Evolutionary conservation across 805 yeast genomes (phyloP).

Genomic region (Pichia cephalocereana): DNA sequence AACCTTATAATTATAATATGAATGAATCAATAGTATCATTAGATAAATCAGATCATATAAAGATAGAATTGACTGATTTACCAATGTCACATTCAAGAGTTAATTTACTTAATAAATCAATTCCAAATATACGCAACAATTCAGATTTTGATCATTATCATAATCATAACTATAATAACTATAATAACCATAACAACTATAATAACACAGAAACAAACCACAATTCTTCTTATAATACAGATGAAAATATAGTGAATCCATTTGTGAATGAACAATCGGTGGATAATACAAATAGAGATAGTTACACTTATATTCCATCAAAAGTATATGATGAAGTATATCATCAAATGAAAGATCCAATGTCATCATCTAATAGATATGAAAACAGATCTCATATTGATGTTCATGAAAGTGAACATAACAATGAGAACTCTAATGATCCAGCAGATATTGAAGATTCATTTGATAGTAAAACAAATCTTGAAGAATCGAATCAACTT

Average conservation of each 20-base stretch:
- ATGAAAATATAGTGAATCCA: neutral
- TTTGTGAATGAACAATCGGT: neutral
- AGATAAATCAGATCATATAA: constrained; percentile 5
- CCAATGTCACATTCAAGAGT: constrained; percentile 6
- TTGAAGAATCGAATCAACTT: neutral
- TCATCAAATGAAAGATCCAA: neutral
- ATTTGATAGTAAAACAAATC: neutral
- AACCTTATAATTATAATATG: neutral
- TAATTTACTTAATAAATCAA: constrained; percentile 1
- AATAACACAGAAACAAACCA: neutral
- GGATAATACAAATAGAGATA: neutral
- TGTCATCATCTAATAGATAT: neutral
- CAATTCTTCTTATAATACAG: neutral
- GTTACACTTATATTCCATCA: constrained; percentile 2
- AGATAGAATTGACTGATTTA: neutral
- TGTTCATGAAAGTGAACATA: neutral
- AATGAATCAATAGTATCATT: neutral
- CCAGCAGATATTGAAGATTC: too few species aligned
- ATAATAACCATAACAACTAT: neutral
- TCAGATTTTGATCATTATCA: neutral
- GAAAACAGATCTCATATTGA: neutral
- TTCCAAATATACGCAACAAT: neutral
- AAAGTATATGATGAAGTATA: constrained; percentile 3
- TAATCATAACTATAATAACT: neutral
- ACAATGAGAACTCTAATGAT: neutral